Evolutionary conservation across 83 land plant genomes (phyloP).

Genomic region (Picea abies): DNA sequence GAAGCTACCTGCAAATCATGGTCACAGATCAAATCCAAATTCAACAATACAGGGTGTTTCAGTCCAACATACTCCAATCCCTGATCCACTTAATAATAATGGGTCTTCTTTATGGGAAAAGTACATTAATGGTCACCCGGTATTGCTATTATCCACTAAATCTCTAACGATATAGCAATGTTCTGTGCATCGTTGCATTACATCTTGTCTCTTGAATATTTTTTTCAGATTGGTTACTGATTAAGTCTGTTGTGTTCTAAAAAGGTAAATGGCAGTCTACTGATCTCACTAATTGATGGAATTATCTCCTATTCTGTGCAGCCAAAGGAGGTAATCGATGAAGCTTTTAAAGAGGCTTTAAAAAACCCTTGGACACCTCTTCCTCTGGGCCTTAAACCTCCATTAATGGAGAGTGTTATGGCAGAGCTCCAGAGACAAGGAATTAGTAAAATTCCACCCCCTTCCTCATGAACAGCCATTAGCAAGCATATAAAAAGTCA

Average conservation of each 20-base stretch:
- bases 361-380: slow-evolving; percentile 67
- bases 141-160: no score
- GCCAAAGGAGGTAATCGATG: slow-evolving; percentile 60
- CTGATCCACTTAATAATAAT: not conserved
- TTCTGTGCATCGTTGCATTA: no score
- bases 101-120: slow-evolving; percentile 6
- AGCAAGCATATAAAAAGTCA: not conserved
- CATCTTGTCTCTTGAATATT: no score
- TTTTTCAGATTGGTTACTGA: no score
- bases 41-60: not conserved
- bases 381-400: slow-evolving; percentile 67
- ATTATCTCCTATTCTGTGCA: no score
- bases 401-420: slow-evolving; percentile 55
- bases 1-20: slow-evolving; percentile 2
- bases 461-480: not conserved
- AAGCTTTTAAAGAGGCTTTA: slow-evolving; percentile 59
- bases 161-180: no score
- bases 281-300: no score
- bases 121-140: not conserved
- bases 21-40: no score
- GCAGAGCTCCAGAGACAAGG: slow-evolving; percentile 69
- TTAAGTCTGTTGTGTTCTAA: no score
- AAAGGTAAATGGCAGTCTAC: no score
- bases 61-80: not conserved
- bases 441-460: slow-evolving; percentile 52